These are phyloP conservation scores for Nemania diffusa DNA, from an alignment of 2,329 filamentous ascomycete genomes.

Conservation along the genomic window DNA sequence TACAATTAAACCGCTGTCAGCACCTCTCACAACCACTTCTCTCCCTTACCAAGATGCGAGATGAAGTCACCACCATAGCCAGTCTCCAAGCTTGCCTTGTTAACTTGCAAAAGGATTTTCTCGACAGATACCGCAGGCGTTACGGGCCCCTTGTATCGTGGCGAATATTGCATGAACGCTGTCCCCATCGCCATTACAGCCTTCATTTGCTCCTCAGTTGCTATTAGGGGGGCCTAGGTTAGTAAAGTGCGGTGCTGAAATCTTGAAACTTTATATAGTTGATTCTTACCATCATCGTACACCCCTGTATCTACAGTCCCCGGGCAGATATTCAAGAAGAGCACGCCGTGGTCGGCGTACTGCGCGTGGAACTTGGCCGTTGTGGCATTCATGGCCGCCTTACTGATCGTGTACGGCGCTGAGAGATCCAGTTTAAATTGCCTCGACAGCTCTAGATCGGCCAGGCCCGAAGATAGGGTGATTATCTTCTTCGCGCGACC, in stretches of 20 bases:
- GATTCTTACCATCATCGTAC: conserved; percentile 17
- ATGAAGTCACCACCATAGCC: conserved; percentile 30
- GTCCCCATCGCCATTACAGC: conserved; percentile 21
- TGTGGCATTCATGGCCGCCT: conserved; percentile 43
- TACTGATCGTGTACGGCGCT: conserved; percentile 59
- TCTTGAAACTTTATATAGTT: background rate
- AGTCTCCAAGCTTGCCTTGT: conserved; percentile 27
- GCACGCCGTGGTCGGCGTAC: conserved; percentile 56
- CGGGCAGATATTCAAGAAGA: conserved; percentile 57
- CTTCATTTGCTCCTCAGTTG: conserved; percentile 20
- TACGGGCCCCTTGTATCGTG: conserved; percentile 40
- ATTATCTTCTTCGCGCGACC: conserved; percentile 65
- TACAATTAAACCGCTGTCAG: no score
- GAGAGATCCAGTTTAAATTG: conserved; percentile 56
- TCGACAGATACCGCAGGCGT: conserved; percentile 34
- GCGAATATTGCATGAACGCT: conserved; percentile 41
- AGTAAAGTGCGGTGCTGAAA: background rate
- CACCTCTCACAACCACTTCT: conserved; percentile 26
- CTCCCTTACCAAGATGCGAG: conserved; percentile 30
- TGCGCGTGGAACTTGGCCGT: conserved; percentile 55
- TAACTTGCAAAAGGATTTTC: conserved; percentile 31
- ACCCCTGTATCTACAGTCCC: conserved; percentile 55
- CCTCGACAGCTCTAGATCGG: conserved; percentile 52
- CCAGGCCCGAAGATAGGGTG: conserved; percentile 59
- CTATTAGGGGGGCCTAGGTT: background rate